Percentiles rank a stretch among this genome's conserved stretches.
Conservation (phyloP, 768 basidiomycete species). For the Boletus pseudopeckii region DNA sequence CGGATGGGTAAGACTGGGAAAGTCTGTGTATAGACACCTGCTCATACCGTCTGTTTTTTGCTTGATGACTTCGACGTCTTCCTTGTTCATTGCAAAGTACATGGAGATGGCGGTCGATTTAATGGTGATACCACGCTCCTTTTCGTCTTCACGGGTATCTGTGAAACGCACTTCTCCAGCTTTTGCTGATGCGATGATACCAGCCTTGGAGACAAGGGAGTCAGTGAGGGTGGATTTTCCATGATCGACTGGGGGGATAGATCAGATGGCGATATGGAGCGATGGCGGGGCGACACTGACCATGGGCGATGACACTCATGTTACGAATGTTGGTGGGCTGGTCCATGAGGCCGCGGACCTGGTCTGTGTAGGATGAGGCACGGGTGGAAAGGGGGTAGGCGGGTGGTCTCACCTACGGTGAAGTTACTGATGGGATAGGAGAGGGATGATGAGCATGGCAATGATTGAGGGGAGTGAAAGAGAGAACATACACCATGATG, state of each 20-base stretch:
- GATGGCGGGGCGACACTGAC: slow-evolving; percentile 41
- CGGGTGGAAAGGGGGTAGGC: not conserved
- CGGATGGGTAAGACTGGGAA: not conserved
- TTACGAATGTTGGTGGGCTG: slow-evolving; percentile 88
- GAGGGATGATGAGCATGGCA: slow-evolving; percentile 30
- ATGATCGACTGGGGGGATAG: slow-evolving; percentile 78
- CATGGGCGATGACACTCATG: slow-evolving; percentile 93
- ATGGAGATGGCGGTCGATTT: slow-evolving; percentile 99
- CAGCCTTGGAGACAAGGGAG: slow-evolving; percentile 97
- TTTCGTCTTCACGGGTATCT: slow-evolving; percentile 96
- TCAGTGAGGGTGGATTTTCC: slow-evolving; percentile 99
- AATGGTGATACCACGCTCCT: slow-evolving; percentile 99
- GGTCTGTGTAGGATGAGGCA: slow-evolving; percentile 47
- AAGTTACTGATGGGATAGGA: slow-evolving; percentile 62
- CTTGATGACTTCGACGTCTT: slow-evolving; percentile 78
- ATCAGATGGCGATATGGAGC: slow-evolving; percentile 17
- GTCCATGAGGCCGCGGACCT: slow-evolving; percentile 88
- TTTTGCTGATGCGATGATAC: slow-evolving; percentile 94
- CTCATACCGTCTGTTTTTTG: slow-evolving; percentile 87
- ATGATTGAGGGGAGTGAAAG: not conserved
- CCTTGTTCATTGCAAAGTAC: slow-evolving; percentile 96
- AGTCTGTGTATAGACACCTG: slow-evolving; percentile 5
- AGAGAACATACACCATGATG: slow-evolving; percentile 76
- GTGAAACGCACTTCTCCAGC: slow-evolving; percentile 97
- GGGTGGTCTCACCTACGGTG: slow-evolving; percentile 66